Conservation (phyloP, 2,329 filamentous ascomycete species). For the Pseudohalonectria lignicola region DNA sequence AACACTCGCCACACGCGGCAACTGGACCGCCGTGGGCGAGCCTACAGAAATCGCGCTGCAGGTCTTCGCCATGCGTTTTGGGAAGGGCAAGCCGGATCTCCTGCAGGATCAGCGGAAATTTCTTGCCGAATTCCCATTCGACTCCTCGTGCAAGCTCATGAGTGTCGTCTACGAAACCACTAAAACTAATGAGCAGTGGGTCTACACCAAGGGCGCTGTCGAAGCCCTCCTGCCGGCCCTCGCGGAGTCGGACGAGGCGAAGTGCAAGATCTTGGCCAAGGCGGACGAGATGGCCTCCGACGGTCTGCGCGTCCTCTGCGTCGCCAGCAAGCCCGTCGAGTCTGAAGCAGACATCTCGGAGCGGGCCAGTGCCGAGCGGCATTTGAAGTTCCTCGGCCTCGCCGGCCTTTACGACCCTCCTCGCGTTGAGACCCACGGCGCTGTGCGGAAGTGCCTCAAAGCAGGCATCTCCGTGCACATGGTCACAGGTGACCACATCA, state of each 20-base stretch:
- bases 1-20: constrained; percentile 30
- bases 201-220: constrained; percentile 46
- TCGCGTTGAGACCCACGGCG: constrained; percentile 51
- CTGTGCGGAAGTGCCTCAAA: constrained; percentile 45
- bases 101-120: constrained; percentile 13
- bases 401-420: constrained; percentile 66
- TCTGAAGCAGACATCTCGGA: constrained; percentile 22
- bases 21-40: constrained; percentile 53
- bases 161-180: constrained; percentile 33
- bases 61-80: constrained; percentile 53
- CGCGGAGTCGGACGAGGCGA: constrained; percentile 32
- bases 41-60: constrained; percentile 62
- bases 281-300: constrained; percentile 47
- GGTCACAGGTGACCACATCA: constrained; percentile 59
- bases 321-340: constrained; percentile 39
- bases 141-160: constrained; percentile 57
- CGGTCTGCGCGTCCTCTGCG: constrained; percentile 58
- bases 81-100: constrained; percentile 38
- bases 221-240: constrained; percentile 43
- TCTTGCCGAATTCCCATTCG: constrained; percentile 49
- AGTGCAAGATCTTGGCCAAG: constrained; percentile 32
- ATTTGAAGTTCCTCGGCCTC: constrained; percentile 56
- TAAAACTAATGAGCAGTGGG: neutral
- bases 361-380: constrained; percentile 35
- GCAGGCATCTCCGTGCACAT: constrained; percentile 58